phyloP scores from a whole-genome alignment of 257 asterid genomes.

The Solanum arcanum region DNA sequence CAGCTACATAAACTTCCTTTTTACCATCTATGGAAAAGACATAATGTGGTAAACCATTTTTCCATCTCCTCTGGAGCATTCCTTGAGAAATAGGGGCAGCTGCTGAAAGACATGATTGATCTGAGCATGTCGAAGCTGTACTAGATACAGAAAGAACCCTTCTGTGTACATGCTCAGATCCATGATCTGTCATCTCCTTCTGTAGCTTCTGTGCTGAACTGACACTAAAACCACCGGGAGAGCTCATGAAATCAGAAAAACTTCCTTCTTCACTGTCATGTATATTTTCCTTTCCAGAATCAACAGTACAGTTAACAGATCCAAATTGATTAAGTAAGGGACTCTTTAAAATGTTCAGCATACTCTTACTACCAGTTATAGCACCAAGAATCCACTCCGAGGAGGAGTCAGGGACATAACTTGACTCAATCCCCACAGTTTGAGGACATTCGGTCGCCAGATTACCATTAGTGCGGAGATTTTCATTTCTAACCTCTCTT shows the following conservation, averaged over 20 bases:
- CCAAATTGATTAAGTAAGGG: slow-evolving; percentile 46
- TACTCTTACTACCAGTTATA: slow-evolving; percentile 47
- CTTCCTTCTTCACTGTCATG: slow-evolving; percentile 6
- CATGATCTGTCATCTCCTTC: slow-evolving; percentile 25
- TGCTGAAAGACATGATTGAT: slow-evolving; percentile 41
- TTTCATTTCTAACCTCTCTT: slow-evolving; percentile 11
- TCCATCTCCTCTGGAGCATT: slow-evolving; percentile 74
- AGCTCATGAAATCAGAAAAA: slow-evolving; percentile 9
- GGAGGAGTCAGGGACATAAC: slow-evolving; percentile 4
- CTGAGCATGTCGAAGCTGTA: slow-evolving; percentile 49
- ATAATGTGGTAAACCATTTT: slow-evolving; percentile 49
- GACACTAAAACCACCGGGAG: slow-evolving; percentile 11
- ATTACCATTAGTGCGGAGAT: slow-evolving; percentile 16
- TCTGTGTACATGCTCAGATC: slow-evolving; percentile 19
- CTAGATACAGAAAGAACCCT: slow-evolving; percentile 52
- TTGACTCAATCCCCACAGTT: slow-evolving; percentile 1
- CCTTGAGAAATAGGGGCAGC: slow-evolving; percentile 43
- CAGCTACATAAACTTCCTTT: slow-evolving; percentile 51
- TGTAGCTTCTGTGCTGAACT: slow-evolving; percentile 13
- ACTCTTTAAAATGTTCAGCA: slow-evolving; percentile 69
- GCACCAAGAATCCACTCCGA: slow-evolving; percentile 29
- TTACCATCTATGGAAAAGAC: slow-evolving; percentile 65
- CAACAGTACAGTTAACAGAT: slow-evolving; percentile 6
- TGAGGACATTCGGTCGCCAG: slow-evolving; percentile 24
- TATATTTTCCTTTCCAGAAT: slow-evolving; percentile 9